A percentile compares a stretch with the other conserved stretches of the same genome.
Conservation (phyloP, 495 filamentous ascomycete genomes). For the Oidiodendron maius region DNA sequence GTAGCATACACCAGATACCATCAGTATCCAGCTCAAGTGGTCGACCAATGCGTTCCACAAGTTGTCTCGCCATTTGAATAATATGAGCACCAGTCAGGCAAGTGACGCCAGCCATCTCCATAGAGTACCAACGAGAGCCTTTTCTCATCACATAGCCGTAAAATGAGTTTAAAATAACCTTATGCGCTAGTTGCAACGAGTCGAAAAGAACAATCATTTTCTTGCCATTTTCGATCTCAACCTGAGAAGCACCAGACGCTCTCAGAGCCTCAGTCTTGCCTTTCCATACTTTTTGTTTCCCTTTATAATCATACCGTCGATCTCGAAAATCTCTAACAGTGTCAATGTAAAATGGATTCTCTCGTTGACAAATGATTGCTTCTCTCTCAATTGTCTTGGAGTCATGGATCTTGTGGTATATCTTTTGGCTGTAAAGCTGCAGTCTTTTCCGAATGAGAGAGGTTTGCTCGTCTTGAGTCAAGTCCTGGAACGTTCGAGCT, state of each 20-base stretch:
- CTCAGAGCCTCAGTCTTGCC: conserved; percentile 86
- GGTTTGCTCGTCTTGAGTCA: conserved; percentile 79
- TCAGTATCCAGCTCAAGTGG: conserved; percentile 98
- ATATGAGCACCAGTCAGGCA: conserved; percentile 95
- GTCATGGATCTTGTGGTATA: conserved; percentile 99
- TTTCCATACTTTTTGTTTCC: conserved; percentile 97
- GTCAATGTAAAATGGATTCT: conserved; percentile 98
- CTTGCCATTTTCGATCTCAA: conserved; percentile 88
- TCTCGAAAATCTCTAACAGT: conserved; percentile 95
- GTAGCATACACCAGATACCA: conserved; percentile 99
- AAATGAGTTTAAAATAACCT: conserved; percentile 98
- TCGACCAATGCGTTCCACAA: conserved; percentile 90
- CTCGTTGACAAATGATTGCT: conserved; percentile 95
- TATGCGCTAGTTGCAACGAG: conserved; percentile 93
- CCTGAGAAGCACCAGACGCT: conserved; percentile 64
- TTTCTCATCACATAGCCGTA: conserved; percentile 99
- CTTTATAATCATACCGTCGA: conserved; percentile 96
- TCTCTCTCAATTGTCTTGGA: conserved; percentile 88
- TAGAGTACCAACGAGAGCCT: conserved; percentile 96
- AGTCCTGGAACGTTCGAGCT: conserved; percentile 70
- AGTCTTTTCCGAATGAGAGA: conserved; percentile 77
- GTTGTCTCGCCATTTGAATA: conserved; percentile 91
- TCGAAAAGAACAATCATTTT: conserved; percentile 98
- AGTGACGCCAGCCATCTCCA: conserved; percentile 99
- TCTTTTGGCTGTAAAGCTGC: conserved; percentile 92